Evolutionary conservation across 177 flowering plant genomes (phyloP), one percentile per base, ranked within the genome.

Genomic region (Vitis hybrid): DNA sequence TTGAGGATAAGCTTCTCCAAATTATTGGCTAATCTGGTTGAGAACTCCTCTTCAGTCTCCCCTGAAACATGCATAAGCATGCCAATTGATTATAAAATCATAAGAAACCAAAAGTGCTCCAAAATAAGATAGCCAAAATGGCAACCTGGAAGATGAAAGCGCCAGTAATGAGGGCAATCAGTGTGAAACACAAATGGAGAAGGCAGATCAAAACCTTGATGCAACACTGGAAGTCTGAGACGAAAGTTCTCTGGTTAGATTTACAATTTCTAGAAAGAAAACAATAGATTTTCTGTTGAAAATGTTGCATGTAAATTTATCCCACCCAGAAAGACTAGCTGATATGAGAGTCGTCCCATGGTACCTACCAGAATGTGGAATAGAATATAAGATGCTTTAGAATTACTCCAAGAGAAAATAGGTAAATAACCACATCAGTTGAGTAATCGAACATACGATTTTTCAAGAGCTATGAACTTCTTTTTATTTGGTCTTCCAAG

Each of bases 131-230:
- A 24, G 27, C 27, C 27, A 6, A 69, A 27, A 64, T 32, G 46
- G 64, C 46, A 77, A 95, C 99, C 98, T 87, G 97, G 96, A 60
- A 85, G 88, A 82, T 93, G 97, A 75, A 71, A 87, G 15, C 98
- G 92, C 98, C 98, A 95, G 74, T 91, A 94, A 72, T 94, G 98
- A 49, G 98, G 98, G 72, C 99, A 95, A 75, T 95, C 99, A 10
- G 98, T 90, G 70, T 95, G 98, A 77, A 93, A 72, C 15, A 95
- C 93, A 81, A 95, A 95, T 48, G 99, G 93, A 80, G 88, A 91
- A 0, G 99, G 99, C 61, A 95, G 81, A 85, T 95, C 99, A 78
- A 95, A 95, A 62, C 89, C 85, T 69, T 91, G 92, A 82, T 93
- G 98, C 70, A 93, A 77, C 46, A 98, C 90, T 62, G 97, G 90